phyloP scores from a whole-genome alignment of 106 monocot species.

The Acanthochlamys bracteata region DNA sequence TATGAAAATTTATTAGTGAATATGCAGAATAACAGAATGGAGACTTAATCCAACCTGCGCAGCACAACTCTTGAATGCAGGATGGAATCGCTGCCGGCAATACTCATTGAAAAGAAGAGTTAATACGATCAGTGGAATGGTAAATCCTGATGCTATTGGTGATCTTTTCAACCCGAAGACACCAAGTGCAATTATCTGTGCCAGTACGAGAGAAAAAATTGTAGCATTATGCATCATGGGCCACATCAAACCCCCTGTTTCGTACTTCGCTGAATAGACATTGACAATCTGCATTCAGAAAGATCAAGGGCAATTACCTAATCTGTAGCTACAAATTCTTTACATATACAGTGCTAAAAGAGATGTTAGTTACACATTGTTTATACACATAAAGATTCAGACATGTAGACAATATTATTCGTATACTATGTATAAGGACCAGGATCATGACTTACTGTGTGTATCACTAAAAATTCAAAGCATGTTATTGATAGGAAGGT shows the following conservation, averaged over 20 bases:
- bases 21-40: too few relatives aligned
- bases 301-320: background rate
- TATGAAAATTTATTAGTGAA: too few relatives aligned
- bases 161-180: slow-evolving; percentile 82
- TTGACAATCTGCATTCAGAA: slow-evolving; percentile 59
- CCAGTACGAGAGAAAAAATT: slow-evolving; percentile 80
- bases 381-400: too few relatives aligned
- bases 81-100: slow-evolving; percentile 66
- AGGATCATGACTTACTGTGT: too few relatives aligned
- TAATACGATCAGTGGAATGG: slow-evolving; percentile 63
- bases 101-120: slow-evolving; percentile 94
- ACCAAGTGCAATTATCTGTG: slow-evolving; percentile 83
- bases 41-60: slow-evolving; percentile 45
- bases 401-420: too few relatives aligned
- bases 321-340: too few relatives aligned
- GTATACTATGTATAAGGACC: too few relatives aligned
- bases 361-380: too few relatives aligned
- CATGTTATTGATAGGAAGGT: too few relatives aligned
- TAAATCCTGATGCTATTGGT: slow-evolving; percentile 56
- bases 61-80: slow-evolving; percentile 58
- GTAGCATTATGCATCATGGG: slow-evolving; percentile 85
- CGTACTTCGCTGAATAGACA: slow-evolving; percentile 77
- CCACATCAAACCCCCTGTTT: slow-evolving; percentile 82
- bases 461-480: too few relatives aligned
- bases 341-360: too few relatives aligned